Conservation (phyloP, 176 grass and related monocot genomes). For the Phoenix dactylifera region DNA sequence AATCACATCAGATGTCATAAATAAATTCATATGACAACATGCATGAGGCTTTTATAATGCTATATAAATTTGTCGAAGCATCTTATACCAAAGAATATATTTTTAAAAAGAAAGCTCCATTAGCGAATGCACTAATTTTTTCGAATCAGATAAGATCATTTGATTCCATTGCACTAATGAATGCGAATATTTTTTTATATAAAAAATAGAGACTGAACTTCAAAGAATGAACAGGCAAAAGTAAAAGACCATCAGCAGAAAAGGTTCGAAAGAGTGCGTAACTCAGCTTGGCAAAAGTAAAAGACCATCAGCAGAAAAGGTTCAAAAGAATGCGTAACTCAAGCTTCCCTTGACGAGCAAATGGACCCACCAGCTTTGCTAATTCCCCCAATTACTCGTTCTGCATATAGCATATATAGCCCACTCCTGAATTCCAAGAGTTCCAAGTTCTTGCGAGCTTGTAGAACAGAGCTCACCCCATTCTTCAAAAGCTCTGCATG, state of each 20-base stretch:
- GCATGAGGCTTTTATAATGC: too few relatives aligned
- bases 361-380: slow-evolving; percentile 57
- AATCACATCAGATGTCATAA: too few relatives aligned
- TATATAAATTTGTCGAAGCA: too few relatives aligned
- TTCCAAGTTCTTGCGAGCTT: slow-evolving; percentile 62
- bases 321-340: slow-evolving; percentile 55
- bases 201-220: too few relatives aligned
- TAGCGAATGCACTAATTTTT: too few relatives aligned
- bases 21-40: too few relatives aligned
- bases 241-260: slow-evolving; percentile 26
- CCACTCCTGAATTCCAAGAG: slow-evolving; percentile 68
- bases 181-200: too few relatives aligned
- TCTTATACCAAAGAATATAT: too few relatives aligned
- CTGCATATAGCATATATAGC: slow-evolving; percentile 68
- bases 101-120: too few relatives aligned
- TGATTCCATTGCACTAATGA: too few relatives aligned
- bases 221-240: background rate
- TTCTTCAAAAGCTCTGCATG: slow-evolving; percentile 72
- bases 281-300: slow-evolving; percentile 30
- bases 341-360: slow-evolving; percentile 57
- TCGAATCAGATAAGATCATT: too few relatives aligned
- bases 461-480: slow-evolving; percentile 75
- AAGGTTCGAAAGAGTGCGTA: slow-evolving; percentile 53
- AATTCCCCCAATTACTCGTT: slow-evolving; percentile 55
- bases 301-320: slow-evolving; percentile 37